Evolutionary conservation across 2,329 filamentous ascomycete species (phyloP).

Genomic region (Cytospora piceae): DNA sequence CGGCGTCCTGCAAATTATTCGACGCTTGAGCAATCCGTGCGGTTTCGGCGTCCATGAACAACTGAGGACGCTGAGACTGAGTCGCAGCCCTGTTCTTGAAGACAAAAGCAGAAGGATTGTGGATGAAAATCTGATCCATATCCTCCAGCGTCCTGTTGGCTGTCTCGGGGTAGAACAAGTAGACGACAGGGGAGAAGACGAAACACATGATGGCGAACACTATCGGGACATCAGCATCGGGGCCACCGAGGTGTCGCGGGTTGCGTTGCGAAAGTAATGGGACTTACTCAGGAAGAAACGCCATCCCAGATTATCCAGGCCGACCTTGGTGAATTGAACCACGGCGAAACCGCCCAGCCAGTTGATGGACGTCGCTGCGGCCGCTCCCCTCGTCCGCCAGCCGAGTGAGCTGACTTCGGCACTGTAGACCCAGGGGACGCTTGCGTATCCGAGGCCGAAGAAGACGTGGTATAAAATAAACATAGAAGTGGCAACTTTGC

Average conservation of each 20-base stretch:
- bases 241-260: neutral
- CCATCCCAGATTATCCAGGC: slow-evolving; percentile 46
- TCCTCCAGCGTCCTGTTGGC: slow-evolving; percentile 51
- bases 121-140: slow-evolving; percentile 49
- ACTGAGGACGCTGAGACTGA: slow-evolving; percentile 42
- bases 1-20: slow-evolving; percentile 13
- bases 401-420: slow-evolving; percentile 48
- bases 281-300: slow-evolving; percentile 47
- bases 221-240: neutral
- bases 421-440: slow-evolving; percentile 47
- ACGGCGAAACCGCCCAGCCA: slow-evolving; percentile 49
- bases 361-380: slow-evolving; percentile 49
- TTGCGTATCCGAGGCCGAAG: slow-evolving; percentile 45
- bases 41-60: slow-evolving; percentile 43
- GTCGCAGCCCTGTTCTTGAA: slow-evolving; percentile 41
- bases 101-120: slow-evolving; percentile 39
- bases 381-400: slow-evolving; percentile 47
- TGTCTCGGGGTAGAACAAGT: slow-evolving; percentile 55
- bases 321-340: slow-evolving; percentile 49
- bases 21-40: slow-evolving; percentile 33
- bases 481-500: slow-evolving; percentile 46
- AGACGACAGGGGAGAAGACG: slow-evolving; percentile 46
- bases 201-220: slow-evolving; percentile 39
- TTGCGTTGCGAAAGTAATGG: fast-evolving
- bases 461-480: slow-evolving; percentile 49